phyloP scores from a whole-genome alignment of 805 yeast genomes.

The Lipomyces yamanashiensis region DNA sequence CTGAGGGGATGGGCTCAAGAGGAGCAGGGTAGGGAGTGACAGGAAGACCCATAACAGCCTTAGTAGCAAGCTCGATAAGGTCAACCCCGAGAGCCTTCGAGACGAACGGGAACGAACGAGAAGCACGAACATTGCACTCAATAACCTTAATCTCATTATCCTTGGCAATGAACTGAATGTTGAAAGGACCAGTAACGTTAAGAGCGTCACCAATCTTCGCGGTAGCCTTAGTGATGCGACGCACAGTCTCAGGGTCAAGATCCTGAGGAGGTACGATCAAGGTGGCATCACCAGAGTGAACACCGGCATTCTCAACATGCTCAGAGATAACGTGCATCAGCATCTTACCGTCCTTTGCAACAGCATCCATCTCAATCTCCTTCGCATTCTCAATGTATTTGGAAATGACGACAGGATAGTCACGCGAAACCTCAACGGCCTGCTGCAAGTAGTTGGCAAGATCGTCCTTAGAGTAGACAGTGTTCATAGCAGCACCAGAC shows the following conservation, averaged over 20 bases:
- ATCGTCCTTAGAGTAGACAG: conserved; percentile 88
- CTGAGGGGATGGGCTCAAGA: conserved; percentile 65
- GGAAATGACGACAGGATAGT: conserved; percentile 96
- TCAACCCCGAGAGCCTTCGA: conserved; percentile 97
- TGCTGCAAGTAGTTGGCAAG: conserved; percentile 84
- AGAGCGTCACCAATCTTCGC: conserved; percentile 94
- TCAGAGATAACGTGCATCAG: conserved; percentile 97
- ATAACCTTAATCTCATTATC: conserved; percentile 95
- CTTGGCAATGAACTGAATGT: conserved; percentile 95
- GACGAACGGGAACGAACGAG: conserved; percentile 98
- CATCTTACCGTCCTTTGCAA: conserved; percentile 91
- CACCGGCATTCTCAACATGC: conserved; percentile 99
- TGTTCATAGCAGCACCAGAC: conserved; percentile 99
- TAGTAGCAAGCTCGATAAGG: conserved; percentile 95
- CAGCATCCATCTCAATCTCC: conserved; percentile 99
- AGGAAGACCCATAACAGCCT: conserved; percentile 88
- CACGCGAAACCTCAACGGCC: conserved; percentile 97
- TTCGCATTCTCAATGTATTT: conserved; percentile 95
- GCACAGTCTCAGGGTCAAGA: conserved; percentile 87
- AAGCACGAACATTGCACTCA: conserved; percentile 98
- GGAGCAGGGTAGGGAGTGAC: conserved; percentile 88
- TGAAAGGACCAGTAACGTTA: conserved; percentile 96
- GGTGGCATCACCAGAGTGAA: conserved; percentile 99
- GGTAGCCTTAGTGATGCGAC: conserved; percentile 87
- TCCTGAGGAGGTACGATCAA: conserved; percentile 96